Evolutionary conservation across 2,329 filamentous ascomycete genomes (phyloP).

Genomic region (Bipolaris cookei): DNA sequence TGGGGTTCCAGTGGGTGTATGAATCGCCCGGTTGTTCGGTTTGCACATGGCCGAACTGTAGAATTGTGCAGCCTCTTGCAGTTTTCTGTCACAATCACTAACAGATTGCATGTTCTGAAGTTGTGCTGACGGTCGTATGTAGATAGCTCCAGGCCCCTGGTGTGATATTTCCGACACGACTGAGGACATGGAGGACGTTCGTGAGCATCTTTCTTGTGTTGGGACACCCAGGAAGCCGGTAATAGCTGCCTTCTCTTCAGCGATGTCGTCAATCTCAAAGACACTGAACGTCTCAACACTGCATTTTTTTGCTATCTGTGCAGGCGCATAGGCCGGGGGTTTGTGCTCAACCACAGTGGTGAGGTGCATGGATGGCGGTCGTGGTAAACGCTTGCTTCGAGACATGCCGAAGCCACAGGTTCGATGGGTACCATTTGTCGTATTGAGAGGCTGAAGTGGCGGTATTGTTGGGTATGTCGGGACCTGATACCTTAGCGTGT

Average conservation of each 20-base stretch:
- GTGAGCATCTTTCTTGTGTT: conserved; percentile 2
- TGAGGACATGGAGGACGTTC: conserved; percentile 12
- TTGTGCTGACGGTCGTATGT: conserved; percentile 12
- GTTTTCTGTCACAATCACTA: conserved; percentile 2
- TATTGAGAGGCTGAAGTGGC: background rate
- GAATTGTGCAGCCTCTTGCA: background rate
- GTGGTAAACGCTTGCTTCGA: conserved; percentile 1
- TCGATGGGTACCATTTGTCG: background rate
- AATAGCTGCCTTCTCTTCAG: background rate
- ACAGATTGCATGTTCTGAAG: conserved; percentile 19
- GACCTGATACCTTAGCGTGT: background rate
- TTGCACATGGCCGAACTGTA: background rate
- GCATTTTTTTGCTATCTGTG: background rate
- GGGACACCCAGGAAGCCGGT: background rate
- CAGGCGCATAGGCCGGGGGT: background rate
- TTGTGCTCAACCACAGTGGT: background rate
- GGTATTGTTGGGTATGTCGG: background rate
- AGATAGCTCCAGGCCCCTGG: conserved; percentile 10
- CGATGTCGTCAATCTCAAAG: background rate
- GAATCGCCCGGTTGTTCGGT: background rate
- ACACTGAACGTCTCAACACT: background rate
- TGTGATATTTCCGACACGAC: conserved; percentile 6
- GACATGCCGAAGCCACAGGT: background rate
- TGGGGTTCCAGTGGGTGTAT: conserved; percentile 6
- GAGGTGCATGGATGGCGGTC: conserved; percentile 1